Conservation (phyloP, 2,329 filamentous ascomycete species). For the Calonectria montana region DNA sequence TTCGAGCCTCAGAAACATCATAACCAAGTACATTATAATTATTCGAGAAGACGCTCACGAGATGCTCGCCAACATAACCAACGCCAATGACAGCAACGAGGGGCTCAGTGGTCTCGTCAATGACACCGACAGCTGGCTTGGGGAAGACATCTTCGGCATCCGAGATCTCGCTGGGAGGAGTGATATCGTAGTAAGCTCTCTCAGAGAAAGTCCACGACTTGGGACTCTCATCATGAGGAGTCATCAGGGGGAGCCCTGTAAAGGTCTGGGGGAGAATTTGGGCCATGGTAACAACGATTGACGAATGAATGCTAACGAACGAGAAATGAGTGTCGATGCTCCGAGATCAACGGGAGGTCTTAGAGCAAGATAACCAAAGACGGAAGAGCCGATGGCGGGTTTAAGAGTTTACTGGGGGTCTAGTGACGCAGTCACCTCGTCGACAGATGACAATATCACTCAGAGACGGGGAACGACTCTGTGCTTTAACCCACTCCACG, state of each 20-base stretch:
- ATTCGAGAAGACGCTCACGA: conserved; percentile 56
- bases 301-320: conserved; percentile 34
- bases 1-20: conserved; percentile 56
- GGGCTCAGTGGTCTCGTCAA: conserved; percentile 38
- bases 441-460: conserved; percentile 27
- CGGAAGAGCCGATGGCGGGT: conserved; percentile 5
- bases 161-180: conserved; percentile 47
- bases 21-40: conserved; percentile 59
- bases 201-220: conserved; percentile 40
- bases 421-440: conserved; percentile 15
- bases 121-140: conserved; percentile 8
- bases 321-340: conserved; percentile 27
- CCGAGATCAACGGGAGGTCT: conserved; percentile 26
- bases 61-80: conserved; percentile 64
- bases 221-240: conserved; percentile 27
- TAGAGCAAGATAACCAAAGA: conserved; percentile 37
- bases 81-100: conserved; percentile 63
- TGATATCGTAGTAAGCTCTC: conserved; percentile 47
- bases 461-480: conserved; percentile 23
- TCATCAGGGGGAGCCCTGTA: conserved; percentile 37
- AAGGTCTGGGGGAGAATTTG: conserved; percentile 38
- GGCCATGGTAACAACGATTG: conserved; percentile 43
- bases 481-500: conserved; percentile 22
- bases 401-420: conserved; percentile 15
- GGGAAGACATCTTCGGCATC: conserved; percentile 38